These are phyloP conservation scores for Yamadazyma takamatsuzukensis DNA, from an alignment of 805 yeast genomes.

Conservation along the genomic window DNA sequence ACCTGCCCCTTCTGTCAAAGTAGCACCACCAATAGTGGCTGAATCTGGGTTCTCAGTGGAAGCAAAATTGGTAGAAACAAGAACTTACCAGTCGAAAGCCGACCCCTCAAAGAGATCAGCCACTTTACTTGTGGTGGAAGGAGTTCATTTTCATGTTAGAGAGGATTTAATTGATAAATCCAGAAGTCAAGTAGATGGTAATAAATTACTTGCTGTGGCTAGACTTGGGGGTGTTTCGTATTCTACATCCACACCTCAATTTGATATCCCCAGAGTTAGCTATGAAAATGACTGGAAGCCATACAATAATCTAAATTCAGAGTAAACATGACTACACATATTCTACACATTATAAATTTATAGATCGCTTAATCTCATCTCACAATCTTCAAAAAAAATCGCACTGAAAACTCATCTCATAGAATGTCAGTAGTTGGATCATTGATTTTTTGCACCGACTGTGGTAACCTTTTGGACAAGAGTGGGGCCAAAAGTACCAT, in stretches of 20 bases:
- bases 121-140: conserved; percentile 47
- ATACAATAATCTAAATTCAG: too few species aligned
- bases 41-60: conserved; percentile 62
- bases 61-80: conserved; percentile 43
- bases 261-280: conserved; percentile 44
- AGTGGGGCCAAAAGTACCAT: conserved; percentile 46
- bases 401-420: conserved; percentile 4
- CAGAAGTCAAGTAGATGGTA: conserved; percentile 36
- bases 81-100: conserved; percentile 42
- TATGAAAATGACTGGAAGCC: conserved; percentile 22
- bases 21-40: conserved; percentile 54
- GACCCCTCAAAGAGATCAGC: conserved; percentile 35
- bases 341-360: too few species aligned
- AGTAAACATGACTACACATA: too few species aligned
- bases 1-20: conserved; percentile 39
- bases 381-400: too few species aligned
- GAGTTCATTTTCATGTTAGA: conserved; percentile 52
- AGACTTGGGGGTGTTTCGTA: conserved; percentile 50
- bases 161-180: conserved; percentile 50
- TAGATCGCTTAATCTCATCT: too few species aligned
- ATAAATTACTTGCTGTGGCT: conserved; percentile 49
- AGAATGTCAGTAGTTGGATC: conserved; percentile 93
- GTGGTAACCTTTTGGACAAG: conserved; percentile 86
- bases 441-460: conserved; percentile 85
- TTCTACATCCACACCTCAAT: conserved; percentile 41